Evolutionary conservation across 1,139 yeast species (phyloP).

Genomic region (Lodderomyces orthopsilosis): DNA sequence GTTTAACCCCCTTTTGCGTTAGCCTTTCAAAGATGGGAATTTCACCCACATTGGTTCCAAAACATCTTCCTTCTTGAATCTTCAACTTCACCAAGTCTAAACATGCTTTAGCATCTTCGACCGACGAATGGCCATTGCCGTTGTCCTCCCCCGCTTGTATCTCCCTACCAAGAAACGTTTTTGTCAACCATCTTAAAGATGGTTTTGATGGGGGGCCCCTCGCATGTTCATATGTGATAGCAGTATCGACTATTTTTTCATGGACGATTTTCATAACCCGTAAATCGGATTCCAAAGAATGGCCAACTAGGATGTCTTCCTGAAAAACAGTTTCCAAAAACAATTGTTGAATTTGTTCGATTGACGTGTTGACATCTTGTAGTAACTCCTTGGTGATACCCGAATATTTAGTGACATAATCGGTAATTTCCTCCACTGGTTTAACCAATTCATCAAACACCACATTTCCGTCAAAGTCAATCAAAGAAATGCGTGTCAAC

Average conservation of each 20-base stretch:
- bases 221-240: slow-evolving; percentile 65
- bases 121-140: slow-evolving; percentile 74
- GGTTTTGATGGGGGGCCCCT: slow-evolving; percentile 82
- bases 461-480: slow-evolving; percentile 58
- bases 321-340: slow-evolving; percentile 41
- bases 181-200: slow-evolving; percentile 66
- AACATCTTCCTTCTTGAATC: slow-evolving; percentile 59
- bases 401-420: slow-evolving; percentile 78
- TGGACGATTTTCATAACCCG: slow-evolving; percentile 59
- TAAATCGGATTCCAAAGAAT: slow-evolving; percentile 69
- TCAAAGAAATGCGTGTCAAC: slow-evolving; percentile 72
- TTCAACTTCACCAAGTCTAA: slow-evolving; percentile 73
- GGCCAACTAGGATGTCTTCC: slow-evolving; percentile 65
- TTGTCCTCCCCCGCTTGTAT: slow-evolving; percentile 61
- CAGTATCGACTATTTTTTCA: slow-evolving; percentile 65
- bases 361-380: slow-evolving; percentile 58
- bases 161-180: slow-evolving; percentile 47
- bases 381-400: slow-evolving; percentile 80
- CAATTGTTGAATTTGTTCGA: slow-evolving; percentile 63
- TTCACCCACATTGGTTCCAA: slow-evolving; percentile 54
- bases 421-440: slow-evolving; percentile 70
- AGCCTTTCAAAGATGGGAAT: slow-evolving; percentile 29
- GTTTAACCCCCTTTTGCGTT: slow-evolving; percentile 29
- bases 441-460: slow-evolving; percentile 73
- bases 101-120: slow-evolving; percentile 83